Evolutionary conservation across 306 rosid genomes (phyloP).

Genomic region (Lupinus albus): DNA sequence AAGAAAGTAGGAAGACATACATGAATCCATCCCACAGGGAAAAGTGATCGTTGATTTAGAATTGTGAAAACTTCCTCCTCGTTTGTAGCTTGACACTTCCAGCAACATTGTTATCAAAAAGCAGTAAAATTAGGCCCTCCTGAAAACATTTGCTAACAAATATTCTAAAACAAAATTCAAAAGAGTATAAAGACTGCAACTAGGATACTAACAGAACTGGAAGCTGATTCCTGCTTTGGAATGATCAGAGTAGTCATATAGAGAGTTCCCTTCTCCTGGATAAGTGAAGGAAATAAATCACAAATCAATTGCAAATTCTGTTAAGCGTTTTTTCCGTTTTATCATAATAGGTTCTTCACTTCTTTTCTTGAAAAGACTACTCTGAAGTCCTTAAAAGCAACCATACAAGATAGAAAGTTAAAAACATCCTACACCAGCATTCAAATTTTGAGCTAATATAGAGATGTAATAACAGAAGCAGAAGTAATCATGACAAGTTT

Average conservation of each 20-base stretch:
- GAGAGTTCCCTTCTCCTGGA: slow-evolving; percentile 67
- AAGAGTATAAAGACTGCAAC: slow-evolving; percentile 19
- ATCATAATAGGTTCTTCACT: slow-evolving; percentile 27
- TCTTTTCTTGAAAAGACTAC: not conserved
- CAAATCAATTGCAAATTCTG: slow-evolving; percentile 34
- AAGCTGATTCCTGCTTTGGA: slow-evolving; percentile 90
- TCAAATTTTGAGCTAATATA: not conserved
- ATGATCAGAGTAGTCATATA: slow-evolving; percentile 76
- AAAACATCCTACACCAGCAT: not conserved
- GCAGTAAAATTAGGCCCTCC: slow-evolving; percentile 30
- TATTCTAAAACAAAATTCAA: slow-evolving; percentile 21
- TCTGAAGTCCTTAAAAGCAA: slow-evolving; percentile 17
- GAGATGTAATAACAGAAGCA: not conserved
- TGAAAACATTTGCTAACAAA: slow-evolving; percentile 21
- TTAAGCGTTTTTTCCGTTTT: slow-evolving; percentile 10
- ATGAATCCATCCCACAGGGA: slow-evolving; percentile 90
- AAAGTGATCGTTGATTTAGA: slow-evolving; percentile 69
- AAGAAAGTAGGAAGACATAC: slow-evolving; percentile 47
- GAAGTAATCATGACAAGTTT: slow-evolving; percentile 3
- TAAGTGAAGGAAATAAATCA: slow-evolving; percentile 36
- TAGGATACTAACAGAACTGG: slow-evolving; percentile 67
- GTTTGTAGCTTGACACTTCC: slow-evolving; percentile 77
- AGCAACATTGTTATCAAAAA: slow-evolving; percentile 45
- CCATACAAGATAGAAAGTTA: slow-evolving; percentile 2
- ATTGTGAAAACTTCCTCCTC: slow-evolving; percentile 79